Conservation (phyloP, 306 rosid genomes). For the Begonia peltatifolia region DNA sequence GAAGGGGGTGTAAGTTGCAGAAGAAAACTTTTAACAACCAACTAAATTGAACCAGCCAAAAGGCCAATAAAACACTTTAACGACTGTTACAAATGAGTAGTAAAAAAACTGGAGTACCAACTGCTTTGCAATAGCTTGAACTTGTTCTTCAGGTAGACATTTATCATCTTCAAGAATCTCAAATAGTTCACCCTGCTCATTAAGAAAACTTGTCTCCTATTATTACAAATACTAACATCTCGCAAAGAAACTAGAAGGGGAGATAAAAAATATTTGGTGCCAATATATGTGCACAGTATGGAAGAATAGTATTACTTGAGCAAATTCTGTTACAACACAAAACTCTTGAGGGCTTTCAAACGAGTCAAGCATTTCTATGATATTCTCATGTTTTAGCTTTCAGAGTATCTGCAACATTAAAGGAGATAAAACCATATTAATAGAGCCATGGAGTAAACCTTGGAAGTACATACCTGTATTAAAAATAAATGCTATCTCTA, state of each 20-base stretch:
- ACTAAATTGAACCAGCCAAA: background rate
- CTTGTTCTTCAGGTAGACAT: slow-evolving; percentile 97
- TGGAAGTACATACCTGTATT: no score
- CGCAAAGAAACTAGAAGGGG: no score
- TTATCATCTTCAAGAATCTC: slow-evolving; percentile 99
- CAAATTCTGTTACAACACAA: slow-evolving; percentile 95
- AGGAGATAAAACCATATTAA: background rate
- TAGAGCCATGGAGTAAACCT: background rate
- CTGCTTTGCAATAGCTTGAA: slow-evolving; percentile 97
- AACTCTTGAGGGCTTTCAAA: slow-evolving; percentile 95
- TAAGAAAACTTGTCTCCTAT: slow-evolving; percentile 1
- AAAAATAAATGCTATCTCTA: no score
- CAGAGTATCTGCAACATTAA: slow-evolving; percentile 59
- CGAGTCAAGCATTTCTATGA: slow-evolving; percentile 95
- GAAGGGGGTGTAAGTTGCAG: no score
- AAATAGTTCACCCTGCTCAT: slow-evolving; percentile 78
- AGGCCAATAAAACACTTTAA: background rate
- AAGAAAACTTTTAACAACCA: slow-evolving; percentile 1
- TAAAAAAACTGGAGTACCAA: slow-evolving; percentile 33
- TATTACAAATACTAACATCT: no score
- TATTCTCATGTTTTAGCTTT: slow-evolving; percentile 89
- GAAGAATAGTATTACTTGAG: slow-evolving; percentile 50
- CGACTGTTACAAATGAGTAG: no score
- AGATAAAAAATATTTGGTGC: background rate
- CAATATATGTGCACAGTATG: slow-evolving; percentile 10